These are phyloP conservation scores for Fusarium lateritium DNA, from an alignment of 2,329 filamentous ascomycete genomes.

Conservation along the genomic window DNA sequence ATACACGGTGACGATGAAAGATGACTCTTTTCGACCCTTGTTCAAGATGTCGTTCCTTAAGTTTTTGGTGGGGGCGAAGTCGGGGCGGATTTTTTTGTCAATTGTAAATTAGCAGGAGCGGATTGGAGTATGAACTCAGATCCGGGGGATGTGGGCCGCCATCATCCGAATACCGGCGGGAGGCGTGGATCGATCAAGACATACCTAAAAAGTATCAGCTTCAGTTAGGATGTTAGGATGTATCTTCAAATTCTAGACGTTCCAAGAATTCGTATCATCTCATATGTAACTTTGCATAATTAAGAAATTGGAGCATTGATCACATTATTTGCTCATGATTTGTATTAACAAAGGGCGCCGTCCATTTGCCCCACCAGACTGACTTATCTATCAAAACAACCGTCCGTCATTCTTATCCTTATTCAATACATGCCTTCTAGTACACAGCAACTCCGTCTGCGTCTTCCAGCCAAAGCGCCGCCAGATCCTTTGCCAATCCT, in stretches of 20 bases:
- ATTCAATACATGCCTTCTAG: slow-evolving; percentile 44
- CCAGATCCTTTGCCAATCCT: slow-evolving; percentile 81
- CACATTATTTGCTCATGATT: slow-evolving; percentile 22
- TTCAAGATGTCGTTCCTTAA: slow-evolving; percentile 25
- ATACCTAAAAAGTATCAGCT: not conserved
- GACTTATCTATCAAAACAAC: slow-evolving; percentile 24
- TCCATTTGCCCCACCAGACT: slow-evolving; percentile 28
- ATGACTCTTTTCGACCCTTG: slow-evolving; percentile 34
- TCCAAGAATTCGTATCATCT: not conserved
- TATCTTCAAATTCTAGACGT: not conserved
- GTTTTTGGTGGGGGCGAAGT: slow-evolving; percentile 49
- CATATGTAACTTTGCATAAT: not conserved
- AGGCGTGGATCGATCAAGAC: slow-evolving; percentile 14
- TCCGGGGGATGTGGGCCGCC: slow-evolving; percentile 48
- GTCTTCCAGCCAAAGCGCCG: slow-evolving; percentile 77
- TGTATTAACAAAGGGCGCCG: slow-evolving; percentile 39
- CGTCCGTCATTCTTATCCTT: slow-evolving; percentile 27
- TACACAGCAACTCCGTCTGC: slow-evolving; percentile 69
- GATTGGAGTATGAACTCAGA: slow-evolving; percentile 52
- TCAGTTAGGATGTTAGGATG: not conserved
- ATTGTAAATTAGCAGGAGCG: slow-evolving; percentile 55
- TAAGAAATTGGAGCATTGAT: slow-evolving; percentile 5
- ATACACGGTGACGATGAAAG: slow-evolving; percentile 36
- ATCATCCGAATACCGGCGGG: slow-evolving; percentile 43
- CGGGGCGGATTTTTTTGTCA: slow-evolving; percentile 50